Conservation (phyloP, 768 basidiomycete genomes). For the Suillus paluster region DNA sequence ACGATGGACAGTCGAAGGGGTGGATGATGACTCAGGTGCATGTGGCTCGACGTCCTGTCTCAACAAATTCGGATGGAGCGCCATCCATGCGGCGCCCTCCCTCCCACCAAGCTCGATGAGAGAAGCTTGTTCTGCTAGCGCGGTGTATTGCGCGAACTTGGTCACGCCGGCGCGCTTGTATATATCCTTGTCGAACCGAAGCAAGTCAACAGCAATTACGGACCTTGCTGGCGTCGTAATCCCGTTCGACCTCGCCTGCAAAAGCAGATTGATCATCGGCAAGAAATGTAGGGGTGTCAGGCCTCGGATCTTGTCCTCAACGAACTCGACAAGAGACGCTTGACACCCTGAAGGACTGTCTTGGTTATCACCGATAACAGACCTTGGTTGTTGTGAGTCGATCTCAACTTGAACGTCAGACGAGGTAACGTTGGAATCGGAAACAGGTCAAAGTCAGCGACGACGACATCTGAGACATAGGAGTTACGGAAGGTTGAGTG, state of each 20-base stretch:
- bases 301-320: conserved; percentile 14
- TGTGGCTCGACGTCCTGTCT: neutral
- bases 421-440: neutral
- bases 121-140: conserved; percentile 30
- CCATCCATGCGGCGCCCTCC: conserved; percentile 28
- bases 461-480: neutral
- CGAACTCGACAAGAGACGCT: neutral
- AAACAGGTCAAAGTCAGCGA: neutral
- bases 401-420: conserved; percentile 4
- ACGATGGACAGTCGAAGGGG: conserved; percentile 12
- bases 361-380: conserved; percentile 8
- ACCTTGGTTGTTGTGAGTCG: conserved; percentile 1
- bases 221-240: conserved; percentile 42
- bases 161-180: conserved; percentile 32
- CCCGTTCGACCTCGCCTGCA: conserved; percentile 34
- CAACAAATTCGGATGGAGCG: conserved; percentile 23
- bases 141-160: conserved; percentile 30
- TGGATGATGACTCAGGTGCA: conserved; percentile 17
- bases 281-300: conserved; percentile 33
- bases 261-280: conserved; percentile 28
- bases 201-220: conserved; percentile 39
- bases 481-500: neutral
- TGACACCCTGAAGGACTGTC: conserved; percentile 11
- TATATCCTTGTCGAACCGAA: conserved; percentile 26
- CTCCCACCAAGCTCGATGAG: conserved; percentile 29